Conservation (phyloP, 2,329 filamentous ascomycete species). For the Fusarium falciforme region DNA sequence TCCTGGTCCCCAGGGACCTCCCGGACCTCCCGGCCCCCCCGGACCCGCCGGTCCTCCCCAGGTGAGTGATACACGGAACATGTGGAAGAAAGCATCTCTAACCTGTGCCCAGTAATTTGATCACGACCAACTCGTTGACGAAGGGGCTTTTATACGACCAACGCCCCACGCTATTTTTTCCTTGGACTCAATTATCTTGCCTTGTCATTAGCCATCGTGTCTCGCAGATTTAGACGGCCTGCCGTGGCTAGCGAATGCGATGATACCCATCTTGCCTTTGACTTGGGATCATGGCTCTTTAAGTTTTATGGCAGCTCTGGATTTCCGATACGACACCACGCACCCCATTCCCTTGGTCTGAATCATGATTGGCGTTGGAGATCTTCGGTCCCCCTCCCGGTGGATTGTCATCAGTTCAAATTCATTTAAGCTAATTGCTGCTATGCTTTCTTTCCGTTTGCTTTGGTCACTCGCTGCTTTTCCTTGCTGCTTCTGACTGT, state of each 20-base stretch:
- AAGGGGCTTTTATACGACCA: slow-evolving; percentile 40
- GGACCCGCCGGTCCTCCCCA: slow-evolving; percentile 54
- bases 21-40: slow-evolving; percentile 52
- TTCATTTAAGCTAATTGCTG: slow-evolving; percentile 48
- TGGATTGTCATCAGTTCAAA: slow-evolving; percentile 53
- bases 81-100: slow-evolving; percentile 25
- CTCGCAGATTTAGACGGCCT: slow-evolving; percentile 38
- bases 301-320: slow-evolving; percentile 48
- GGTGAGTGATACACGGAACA: slow-evolving; percentile 44
- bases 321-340: slow-evolving; percentile 46
- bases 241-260: slow-evolving; percentile 37
- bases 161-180: slow-evolving; percentile 39
- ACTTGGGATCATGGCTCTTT: slow-evolving; percentile 43
- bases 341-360: slow-evolving; percentile 50
- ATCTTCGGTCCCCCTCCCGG: slow-evolving; percentile 49
- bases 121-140: slow-evolving; percentile 44
- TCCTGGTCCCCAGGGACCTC: slow-evolving; percentile 57
- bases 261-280: slow-evolving; percentile 41
- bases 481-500: slow-evolving; percentile 40
- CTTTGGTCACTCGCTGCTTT: slow-evolving; percentile 42
- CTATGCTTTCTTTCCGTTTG: slow-evolving; percentile 39
- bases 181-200: slow-evolving; percentile 45
- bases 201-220: slow-evolving; percentile 36
- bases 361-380: slow-evolving; percentile 57
- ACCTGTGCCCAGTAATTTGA: slow-evolving; percentile 43